Evolutionary conservation across 768 basidiomycete species (phyloP).

Genomic region (Lyophyllum decastes): DNA sequence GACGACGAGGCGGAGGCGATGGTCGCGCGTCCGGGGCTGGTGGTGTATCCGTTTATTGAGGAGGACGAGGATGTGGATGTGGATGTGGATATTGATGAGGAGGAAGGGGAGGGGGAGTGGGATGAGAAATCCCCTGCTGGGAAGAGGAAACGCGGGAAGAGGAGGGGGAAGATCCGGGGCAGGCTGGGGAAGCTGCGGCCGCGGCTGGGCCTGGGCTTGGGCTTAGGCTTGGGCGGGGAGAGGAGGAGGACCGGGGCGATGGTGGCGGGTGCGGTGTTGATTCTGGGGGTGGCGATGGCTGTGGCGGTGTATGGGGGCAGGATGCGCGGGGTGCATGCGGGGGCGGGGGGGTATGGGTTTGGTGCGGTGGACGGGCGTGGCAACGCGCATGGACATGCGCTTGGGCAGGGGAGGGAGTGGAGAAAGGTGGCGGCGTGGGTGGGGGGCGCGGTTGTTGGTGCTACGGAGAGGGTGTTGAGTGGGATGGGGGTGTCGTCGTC

Average conservation of each 20-base stretch:
- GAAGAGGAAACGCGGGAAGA: slow-evolving; percentile 15
- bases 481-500: slow-evolving; percentile 2
- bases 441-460: slow-evolving; percentile 25
- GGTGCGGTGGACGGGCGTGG: slow-evolving; percentile 9
- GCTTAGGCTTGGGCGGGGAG: no score
- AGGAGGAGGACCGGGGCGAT: slow-evolving; percentile 45
- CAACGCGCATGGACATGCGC: slow-evolving; percentile 4
- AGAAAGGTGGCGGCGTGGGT: slow-evolving; percentile 30
- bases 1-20: slow-evolving; percentile 64
- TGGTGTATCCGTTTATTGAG: slow-evolving; percentile 54
- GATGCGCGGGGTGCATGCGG: slow-evolving; percentile 22
- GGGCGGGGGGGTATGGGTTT: slow-evolving; percentile 14
- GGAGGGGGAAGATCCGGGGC: slow-evolving; percentile 19
- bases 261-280: slow-evolving; percentile 66
- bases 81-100: slow-evolving; percentile 20
- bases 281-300: slow-evolving; percentile 72
- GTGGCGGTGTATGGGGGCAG: slow-evolving; percentile 43
- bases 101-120: slow-evolving; percentile 9
- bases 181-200: slow-evolving; percentile 19
- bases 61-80: slow-evolving; percentile 15
- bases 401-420: slow-evolving; percentile 25
- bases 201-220: slow-evolving; percentile 23
- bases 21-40: slow-evolving; percentile 52
- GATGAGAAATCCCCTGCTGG: slow-evolving; percentile 14
- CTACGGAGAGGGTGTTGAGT: slow-evolving; percentile 20